Evolutionary conservation across 1,284 basidiomycete genomes (phyloP), one percentile per base, ranked within the genome.

Genomic region (Peniophora sp.): DNA sequence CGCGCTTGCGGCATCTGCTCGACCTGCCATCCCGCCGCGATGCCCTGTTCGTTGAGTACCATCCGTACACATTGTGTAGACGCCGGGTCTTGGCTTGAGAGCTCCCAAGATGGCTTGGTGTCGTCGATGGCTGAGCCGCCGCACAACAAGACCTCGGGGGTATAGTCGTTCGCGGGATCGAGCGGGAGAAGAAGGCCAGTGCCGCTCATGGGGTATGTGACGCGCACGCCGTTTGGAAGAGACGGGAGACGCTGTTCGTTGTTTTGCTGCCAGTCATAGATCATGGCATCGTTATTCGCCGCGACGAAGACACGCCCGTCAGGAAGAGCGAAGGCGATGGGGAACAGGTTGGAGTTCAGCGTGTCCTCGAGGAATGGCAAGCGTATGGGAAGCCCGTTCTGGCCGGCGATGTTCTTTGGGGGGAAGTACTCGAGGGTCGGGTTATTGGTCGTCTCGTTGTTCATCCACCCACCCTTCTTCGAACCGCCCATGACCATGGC

Each of bases 391-490:
- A 85, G 60, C 35, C 86, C 88, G 50, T 81, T 78, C 3, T 75
- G 81, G 18, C 72, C 77, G 53, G 79, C 71, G 51, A 88, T 81
- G 52, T 74, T 71, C 64, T 90, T 90, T 1, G 87, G 83, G 32
- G 89, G 89, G 64, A 76, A 91, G 65, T 78, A 92, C 63, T 92
- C 90, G 57, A 87, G 67, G 0, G 86, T 88, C 12, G 89, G 88
- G 62, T 90, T 92, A 68, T 89, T 90, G 51, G 78, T 77, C 1
- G 84, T 85, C 15, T 69, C 73, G 51, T 87, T 88, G 61, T 89
- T 88, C 57, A 88, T 88, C 83, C 86, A 91, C 14, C 88, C 88
- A 3, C 87, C 88, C 60, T 81, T 82, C 56, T 76, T 79, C 8
- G 85, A 85, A 24, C 90, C 89, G 1, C 90, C 90, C 42, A 89